Evolutionary conservation across 225 moss, liverwort and hornwort genomes (phyloP).

Genomic region (Polytrichum formosum): DNA sequence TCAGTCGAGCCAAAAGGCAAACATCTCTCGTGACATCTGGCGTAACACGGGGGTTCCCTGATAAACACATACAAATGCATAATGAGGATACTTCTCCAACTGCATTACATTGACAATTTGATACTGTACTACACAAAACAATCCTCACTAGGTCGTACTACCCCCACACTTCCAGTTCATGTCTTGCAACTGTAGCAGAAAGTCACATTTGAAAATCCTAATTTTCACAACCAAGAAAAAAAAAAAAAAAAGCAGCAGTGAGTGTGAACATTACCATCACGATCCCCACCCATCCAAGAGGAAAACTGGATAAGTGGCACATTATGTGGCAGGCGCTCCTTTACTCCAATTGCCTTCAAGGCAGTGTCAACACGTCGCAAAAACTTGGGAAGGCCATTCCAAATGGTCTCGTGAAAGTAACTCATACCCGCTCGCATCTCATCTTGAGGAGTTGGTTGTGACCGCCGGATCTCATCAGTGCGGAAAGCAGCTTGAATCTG

Average conservation of each 20-base stretch:
- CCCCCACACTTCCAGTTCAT: no score
- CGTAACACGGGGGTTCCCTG: conserved; percentile 62
- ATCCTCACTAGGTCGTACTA: no score
- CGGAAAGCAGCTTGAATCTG: conserved; percentile 79
- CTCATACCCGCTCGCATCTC: conserved; percentile 76
- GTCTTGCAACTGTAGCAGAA: no score
- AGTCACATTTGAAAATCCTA: neutral
- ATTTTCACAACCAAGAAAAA: neutral
- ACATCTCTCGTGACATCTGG: conserved; percentile 69
- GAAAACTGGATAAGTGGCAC: conserved; percentile 65
- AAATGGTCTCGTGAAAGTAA: conserved; percentile 71
- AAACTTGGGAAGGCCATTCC: conserved; percentile 62
- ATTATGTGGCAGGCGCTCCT: conserved; percentile 57
- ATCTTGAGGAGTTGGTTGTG: conserved; percentile 68
- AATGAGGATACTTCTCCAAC: conserved; percentile 1
- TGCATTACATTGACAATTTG: neutral
- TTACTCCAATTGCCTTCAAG: conserved; percentile 57
- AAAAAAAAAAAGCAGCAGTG: neutral
- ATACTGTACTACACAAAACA: neutral
- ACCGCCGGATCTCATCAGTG: conserved; percentile 63
- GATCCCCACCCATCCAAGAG: conserved; percentile 78
- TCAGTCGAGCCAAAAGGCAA: conserved; percentile 57
- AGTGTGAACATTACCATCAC: conserved; percentile 35
- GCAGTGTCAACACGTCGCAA: conserved; percentile 66
- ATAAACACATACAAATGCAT: conserved; percentile 7